Base-by-base conservation (phyloP, 768 basidiomycete genomes). In the Suillus alpinus region DNA sequence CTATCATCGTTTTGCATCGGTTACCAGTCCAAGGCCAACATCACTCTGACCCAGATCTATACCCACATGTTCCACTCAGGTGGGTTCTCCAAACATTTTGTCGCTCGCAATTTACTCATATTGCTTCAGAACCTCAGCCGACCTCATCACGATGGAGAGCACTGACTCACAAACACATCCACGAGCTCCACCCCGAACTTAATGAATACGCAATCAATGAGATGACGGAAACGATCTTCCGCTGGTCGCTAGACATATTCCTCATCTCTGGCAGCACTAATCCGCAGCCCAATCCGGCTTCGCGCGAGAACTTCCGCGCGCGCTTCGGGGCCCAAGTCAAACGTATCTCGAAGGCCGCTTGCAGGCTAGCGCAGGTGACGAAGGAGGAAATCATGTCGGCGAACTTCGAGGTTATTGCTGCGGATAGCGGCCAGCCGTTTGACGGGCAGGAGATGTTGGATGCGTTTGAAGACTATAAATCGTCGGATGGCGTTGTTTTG, bases 361-460 rank as follows among this genome's bases (percentile, higher is more conserved):
- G 83, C 68, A 80, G 80, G 61, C 75, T 92, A 34, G 87, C 88
- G 12, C 81, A 78, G 53, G 83, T 89, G 43, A 81, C 83, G 39
- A 77, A 83, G 53, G 89, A 92, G 66, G 89, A 91, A 62, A 89
- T 91, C 67, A 82, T 92, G 77, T 88, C 86, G 2, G 88, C 89
- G 2, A 85, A 81, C 60, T 92, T 92, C 66, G 88, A 92, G 65
- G 80, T 91, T 39, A 72, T 88, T 43, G 80, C 84, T 20, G 81
- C 85, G 2, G 85, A 88, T 60, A 79, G 81, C 36, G 82, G 81
- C 2, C 76, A 77, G 18, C 13, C 72, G 12, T 87, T 84, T 66
- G 80, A 85, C 57, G 71, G 74, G 3, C 73, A 76, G 23, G 75
- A 76, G 34, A 88, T 88, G 86, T 67, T 72, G 31, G 86, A 89